A percentile compares a stretch with the other conserved stretches of the same genome.
These are phyloP conservation scores for Phytophthora ohioensis DNA, from an alignment of 352 stramenopile species.

Conservation along the genomic window DNA sequence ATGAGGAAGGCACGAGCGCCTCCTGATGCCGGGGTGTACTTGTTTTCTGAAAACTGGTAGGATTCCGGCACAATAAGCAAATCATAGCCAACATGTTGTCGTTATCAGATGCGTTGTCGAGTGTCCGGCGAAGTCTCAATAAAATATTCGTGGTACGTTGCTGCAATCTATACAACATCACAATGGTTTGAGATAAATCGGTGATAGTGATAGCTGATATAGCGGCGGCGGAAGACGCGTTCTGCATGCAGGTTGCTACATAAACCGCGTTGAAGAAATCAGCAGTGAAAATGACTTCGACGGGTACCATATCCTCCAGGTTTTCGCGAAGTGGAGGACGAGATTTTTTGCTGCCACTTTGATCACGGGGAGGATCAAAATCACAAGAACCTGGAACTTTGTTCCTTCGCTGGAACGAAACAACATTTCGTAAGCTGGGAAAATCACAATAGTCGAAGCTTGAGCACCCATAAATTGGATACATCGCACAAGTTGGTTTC, in stretches of 20 bases:
- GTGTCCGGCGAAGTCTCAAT: slow-evolving; percentile 1
- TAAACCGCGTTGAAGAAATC: slow-evolving; percentile 43
- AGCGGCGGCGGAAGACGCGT: slow-evolving; percentile 8
- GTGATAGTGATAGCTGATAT: slow-evolving; percentile 30
- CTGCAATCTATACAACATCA: slow-evolving; percentile 27
- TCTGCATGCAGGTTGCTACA: slow-evolving; percentile 39
- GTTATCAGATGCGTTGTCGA: neutral
- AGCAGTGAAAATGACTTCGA: slow-evolving; percentile 35
- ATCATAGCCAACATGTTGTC: slow-evolving; percentile 26
- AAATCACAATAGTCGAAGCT: slow-evolving; percentile 22
- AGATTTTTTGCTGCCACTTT: slow-evolving; percentile 39
- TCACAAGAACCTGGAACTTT: slow-evolving; percentile 8
- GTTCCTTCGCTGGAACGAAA: slow-evolving; percentile 14
- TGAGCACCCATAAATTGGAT: slow-evolving; percentile 29
- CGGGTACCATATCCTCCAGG: slow-evolving; percentile 34
- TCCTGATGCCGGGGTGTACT: slow-evolving; percentile 10
- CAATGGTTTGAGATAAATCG: slow-evolving; percentile 27
- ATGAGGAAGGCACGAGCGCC: slow-evolving; percentile 24
- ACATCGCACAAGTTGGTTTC: slow-evolving; percentile 16
- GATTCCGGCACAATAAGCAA: slow-evolving; percentile 24
- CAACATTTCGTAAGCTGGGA: slow-evolving; percentile 30
- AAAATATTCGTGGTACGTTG: slow-evolving; percentile 11
- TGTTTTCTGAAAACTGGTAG: slow-evolving; percentile 17
- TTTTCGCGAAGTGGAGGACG: slow-evolving; percentile 16
- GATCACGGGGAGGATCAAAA: slow-evolving; percentile 37